Conservation (phyloP, 345 rosid genomes). For the Eutrema japonicum region DNA sequence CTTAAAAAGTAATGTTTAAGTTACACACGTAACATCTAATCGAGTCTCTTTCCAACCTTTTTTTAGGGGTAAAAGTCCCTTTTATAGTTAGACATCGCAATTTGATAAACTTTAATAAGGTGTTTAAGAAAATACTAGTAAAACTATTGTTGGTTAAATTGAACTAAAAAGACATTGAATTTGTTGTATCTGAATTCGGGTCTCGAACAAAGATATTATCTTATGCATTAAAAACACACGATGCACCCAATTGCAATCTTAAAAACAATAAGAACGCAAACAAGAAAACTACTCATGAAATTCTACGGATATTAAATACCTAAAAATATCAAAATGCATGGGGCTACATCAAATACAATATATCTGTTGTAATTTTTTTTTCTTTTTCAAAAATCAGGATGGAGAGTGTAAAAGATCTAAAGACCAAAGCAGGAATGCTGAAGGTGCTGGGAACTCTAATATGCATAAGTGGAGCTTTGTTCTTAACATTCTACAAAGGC, state of each 20-base stretch:
- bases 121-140: too few relatives aligned
- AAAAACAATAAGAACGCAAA: background rate
- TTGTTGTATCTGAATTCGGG: too few relatives aligned
- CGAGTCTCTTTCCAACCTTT: too few relatives aligned
- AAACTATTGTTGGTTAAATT: background rate
- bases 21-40: too few relatives aligned
- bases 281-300: background rate
- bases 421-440: conserved; percentile 52
- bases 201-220: too few relatives aligned
- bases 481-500: too few relatives aligned
- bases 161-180: background rate
- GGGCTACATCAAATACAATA: background rate
- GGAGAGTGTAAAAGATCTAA: conserved; percentile 50
- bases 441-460: conserved; percentile 57
- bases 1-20: too few relatives aligned
- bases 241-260: background rate
- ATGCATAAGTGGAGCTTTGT: conserved; percentile 60
- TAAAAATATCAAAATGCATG: background rate
- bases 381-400: conserved; percentile 33
- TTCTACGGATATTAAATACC: too few relatives aligned
- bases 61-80: background rate
- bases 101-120: background rate
- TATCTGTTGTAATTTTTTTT: background rate
- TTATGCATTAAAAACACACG: background rate
- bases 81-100: background rate